phyloP scores from a whole-genome alignment of 345 rosid species.

The Acer saccharum region DNA sequence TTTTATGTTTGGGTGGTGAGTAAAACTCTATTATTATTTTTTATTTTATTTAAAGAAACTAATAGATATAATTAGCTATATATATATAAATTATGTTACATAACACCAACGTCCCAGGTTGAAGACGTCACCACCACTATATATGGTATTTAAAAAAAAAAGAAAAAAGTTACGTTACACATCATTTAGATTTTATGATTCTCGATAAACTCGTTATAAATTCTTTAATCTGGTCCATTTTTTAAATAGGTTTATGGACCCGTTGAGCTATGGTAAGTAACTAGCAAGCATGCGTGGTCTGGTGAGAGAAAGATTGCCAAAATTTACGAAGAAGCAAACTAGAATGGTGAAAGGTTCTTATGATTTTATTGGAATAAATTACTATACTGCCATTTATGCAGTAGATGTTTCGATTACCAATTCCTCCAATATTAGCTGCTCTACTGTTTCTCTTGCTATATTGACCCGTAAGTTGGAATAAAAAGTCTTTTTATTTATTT shows the following conservation, averaged over 20 bases:
- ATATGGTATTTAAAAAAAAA: too few species aligned
- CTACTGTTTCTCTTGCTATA: conserved; percentile 41
- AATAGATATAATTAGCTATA: too few species aligned
- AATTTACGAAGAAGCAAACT: conserved; percentile 39
- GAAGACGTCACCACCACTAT: too few species aligned
- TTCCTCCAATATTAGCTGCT: conserved; percentile 26
- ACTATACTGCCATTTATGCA: conserved; percentile 41
- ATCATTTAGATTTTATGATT: too few species aligned
- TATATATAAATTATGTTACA: too few species aligned
- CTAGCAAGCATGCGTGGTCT: conserved; percentile 38
- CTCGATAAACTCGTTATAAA: background rate
- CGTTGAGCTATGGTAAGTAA: conserved; percentile 45
- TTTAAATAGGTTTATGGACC: conserved; percentile 42
- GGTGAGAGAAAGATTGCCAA: conserved; percentile 45
- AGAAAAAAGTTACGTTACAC: too few species aligned
- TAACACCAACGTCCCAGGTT: too few species aligned
- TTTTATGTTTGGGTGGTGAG: background rate
- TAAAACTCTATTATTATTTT: background rate
- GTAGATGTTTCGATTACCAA: conserved; percentile 16
- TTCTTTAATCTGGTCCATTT: background rate
- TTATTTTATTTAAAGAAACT: too few species aligned
- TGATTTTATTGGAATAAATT: conserved; percentile 52
- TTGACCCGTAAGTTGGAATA: conserved; percentile 36
- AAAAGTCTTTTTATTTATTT: too few species aligned
- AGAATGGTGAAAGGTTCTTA: conserved; percentile 38